Percentiles rank a stretch among this genome's conserved stretches.
Conservation (phyloP, 106 monocot genomes). For the Dioscorea zingiberensis region DNA sequence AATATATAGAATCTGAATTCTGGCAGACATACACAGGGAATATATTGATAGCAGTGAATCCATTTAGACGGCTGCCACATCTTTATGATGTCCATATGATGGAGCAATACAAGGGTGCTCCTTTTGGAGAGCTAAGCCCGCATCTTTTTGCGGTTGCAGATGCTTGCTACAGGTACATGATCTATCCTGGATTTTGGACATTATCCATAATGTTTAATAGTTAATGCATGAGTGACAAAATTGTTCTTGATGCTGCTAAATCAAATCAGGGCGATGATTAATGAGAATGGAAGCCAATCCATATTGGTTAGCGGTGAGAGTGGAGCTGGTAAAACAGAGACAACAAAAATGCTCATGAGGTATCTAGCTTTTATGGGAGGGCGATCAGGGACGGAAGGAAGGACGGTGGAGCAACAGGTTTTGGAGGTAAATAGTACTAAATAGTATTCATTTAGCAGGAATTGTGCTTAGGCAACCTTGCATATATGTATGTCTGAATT, state of each 20-base stretch:
- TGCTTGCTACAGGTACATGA: constrained; percentile 73
- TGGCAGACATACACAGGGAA: constrained; percentile 98
- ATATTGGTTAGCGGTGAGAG: constrained; percentile 95
- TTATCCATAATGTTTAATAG: background rate
- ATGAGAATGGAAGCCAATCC: constrained; percentile 83
- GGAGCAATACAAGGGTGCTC: constrained; percentile 93
- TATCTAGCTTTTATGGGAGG: constrained; percentile 97
- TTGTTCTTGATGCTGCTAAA: background rate
- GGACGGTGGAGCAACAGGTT: constrained; percentile 95
- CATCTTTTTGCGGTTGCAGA: constrained; percentile 95
- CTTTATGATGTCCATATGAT: constrained; percentile 92
- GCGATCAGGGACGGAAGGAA: constrained; percentile 68
- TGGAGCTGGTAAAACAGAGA: constrained; percentile 96
- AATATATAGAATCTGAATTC: constrained; percentile 8
- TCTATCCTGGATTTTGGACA: background rate
- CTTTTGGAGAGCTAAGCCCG: constrained; percentile 88
- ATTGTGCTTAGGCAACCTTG: background rate
- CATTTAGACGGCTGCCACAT: constrained; percentile 82
- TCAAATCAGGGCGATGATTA: constrained; percentile 67
- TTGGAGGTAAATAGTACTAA: constrained; percentile 56
- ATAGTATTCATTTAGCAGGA: background rate
- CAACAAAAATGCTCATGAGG: constrained; percentile 97
- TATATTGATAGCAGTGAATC: constrained; percentile 92
- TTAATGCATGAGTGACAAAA: too few relatives aligned
- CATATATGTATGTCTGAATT: background rate